Evolutionary conservation across 441 rosid species (phyloP), one percentile per base, ranked within the genome.

Genomic region (Manihot esculenta): DNA sequence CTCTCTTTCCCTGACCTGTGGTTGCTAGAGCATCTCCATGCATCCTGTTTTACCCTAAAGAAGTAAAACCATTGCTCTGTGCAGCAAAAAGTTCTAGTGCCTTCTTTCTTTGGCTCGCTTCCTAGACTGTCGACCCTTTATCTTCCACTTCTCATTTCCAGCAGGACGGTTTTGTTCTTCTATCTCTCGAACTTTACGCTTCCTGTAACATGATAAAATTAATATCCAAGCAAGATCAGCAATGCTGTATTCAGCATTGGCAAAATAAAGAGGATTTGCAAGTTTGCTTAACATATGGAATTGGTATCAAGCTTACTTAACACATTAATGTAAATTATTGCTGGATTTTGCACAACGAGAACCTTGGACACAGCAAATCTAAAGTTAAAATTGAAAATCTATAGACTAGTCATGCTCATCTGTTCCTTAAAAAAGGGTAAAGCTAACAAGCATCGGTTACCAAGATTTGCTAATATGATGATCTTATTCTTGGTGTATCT

Each of bases 121-220:
- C 74, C 64, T 60, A 0, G 93, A 75, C 26, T 82, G 83, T 1
- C 72, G 78, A 47, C 96, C 93, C 77, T 78, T 91, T n/a, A 77
- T 85, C 88, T 90, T 92, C 97, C 99, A 95, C 72, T 78, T 93
- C 7, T 87, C 86, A 77, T 92, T 90, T 70, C 87, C 84, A 61
- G 72, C 87, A 7, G 87, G 90, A 54, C 82, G 84, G 70, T 76
- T 85, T 68, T 80, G 68, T 56, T 83, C 89, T 58, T 89, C 90
- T 70, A 89, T 91, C 84, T 91, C 97, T 61, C 72, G 81, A 13
- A 87, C 86, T 79, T 85, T 84, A 35, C 97, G 89, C 81, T 91
- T 95, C 87, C 98, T 92, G 89, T 26, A 55, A 68, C 72, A 57
- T 10, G 55, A 20, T 26, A 49, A 9, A 51, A 12, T 6, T 12